A percentile compares a stretch with the other conserved stretches of the same genome.
phyloP scores from a whole-genome alignment of 768 basidiomycete genomes.

The Clitopilus passeckerianus region DNA sequence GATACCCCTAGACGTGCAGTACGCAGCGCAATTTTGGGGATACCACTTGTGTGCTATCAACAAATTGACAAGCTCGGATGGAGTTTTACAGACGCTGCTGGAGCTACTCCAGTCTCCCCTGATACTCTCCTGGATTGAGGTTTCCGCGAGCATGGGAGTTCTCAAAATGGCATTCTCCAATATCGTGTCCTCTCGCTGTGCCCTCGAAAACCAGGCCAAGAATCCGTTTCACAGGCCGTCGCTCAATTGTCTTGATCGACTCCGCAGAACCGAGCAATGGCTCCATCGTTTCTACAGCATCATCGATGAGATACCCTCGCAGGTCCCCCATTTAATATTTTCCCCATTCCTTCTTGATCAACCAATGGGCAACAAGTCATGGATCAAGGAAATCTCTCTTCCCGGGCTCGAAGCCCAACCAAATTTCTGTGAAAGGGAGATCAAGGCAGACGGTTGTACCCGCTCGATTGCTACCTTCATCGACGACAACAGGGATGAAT shows the following conservation, averaged over 20 bases:
- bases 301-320: background rate
- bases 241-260: background rate
- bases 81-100: background rate
- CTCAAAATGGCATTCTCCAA: background rate
- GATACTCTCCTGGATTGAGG: background rate
- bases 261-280: background rate
- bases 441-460: background rate
- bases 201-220: background rate
- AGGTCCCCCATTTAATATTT: background rate
- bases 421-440: background rate
- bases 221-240: background rate
- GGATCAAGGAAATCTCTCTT: background rate
- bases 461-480: background rate
- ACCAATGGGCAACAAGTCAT: background rate
- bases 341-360: background rate
- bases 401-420: background rate
- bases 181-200: background rate
- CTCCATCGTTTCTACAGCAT: background rate
- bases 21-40: too few species aligned
- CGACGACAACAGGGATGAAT: background rate
- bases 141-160: background rate
- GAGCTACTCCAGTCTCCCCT: background rate
- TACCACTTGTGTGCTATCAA: too few species aligned
- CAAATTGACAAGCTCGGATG: background rate
- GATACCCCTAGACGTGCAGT: too few species aligned